Base-by-base conservation (phyloP, 345 rosid genomes). In the Populus simonii region DNA sequence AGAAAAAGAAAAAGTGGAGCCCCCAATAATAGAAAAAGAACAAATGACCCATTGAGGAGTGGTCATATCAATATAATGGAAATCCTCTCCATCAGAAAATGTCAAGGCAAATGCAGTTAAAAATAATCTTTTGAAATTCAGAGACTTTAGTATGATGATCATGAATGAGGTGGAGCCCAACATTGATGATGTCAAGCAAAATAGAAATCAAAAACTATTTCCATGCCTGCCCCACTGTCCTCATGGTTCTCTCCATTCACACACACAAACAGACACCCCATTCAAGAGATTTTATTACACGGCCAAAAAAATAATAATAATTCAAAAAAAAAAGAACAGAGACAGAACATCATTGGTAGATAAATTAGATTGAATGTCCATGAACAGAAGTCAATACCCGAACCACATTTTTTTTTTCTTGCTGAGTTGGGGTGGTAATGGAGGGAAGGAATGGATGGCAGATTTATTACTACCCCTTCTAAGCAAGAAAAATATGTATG, bases 301-400 rank as follows among this genome's bases (percentile, higher is more conserved):
- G 45, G 27, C 63, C 57, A 12, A 7, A 20, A 7, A n/a, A 41
- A 39, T 9, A 39, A 38, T 7, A 38, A 41, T 41, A 41, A 10
- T 33, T 31, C 0, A 1, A 39, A 9, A 10, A 39, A 8, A 9
- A 41, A 41, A 11, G 6, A 39, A 22, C 2, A 18, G 17, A 51
- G 22, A 20, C 2, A 41, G 70, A 12, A 1, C 49, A 61, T 29
- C 70, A 71, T 23, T 74, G 51, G 66, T 36, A n/a, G 70, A 74
- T 33, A 33, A 33, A 33, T 12, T 33, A 67, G 27, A 77, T 43
- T 73, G 61, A 81, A 49, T 61, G 82, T 72, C 72, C 80, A 73
- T 76, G 82, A 86, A 85, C 83, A 84, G 93, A 90, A 93, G 98
- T 93, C 98, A 93, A 93, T 93, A 85, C 98, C 96, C 98, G 98